Percentiles rank a stretch among this genome's conserved stretches.
phyloP scores from a whole-genome alignment of 1,139 yeast species.

The Magnusiomyces magnusii region DNA sequence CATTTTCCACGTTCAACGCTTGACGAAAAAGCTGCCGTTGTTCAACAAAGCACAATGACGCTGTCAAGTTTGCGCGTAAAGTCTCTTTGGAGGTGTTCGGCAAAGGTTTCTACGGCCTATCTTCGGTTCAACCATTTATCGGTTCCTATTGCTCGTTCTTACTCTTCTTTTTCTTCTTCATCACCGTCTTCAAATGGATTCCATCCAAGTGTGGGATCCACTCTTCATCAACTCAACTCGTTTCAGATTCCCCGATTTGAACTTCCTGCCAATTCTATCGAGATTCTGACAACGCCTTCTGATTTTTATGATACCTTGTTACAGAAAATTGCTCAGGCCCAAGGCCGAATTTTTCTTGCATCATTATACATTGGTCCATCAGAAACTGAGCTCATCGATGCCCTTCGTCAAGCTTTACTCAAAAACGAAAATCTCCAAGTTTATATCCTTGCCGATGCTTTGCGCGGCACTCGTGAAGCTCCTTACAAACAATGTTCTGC shows the following conservation, averaged over 20 bases:
- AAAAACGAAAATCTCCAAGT: slow-evolving; percentile 57
- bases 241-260: slow-evolving; percentile 50
- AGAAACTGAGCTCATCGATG: slow-evolving; percentile 55
- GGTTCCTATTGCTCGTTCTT: not conserved
- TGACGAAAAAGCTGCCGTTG: not conserved
- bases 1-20: not conserved
- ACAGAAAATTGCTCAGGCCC: slow-evolving; percentile 38
- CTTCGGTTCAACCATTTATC: not conserved
- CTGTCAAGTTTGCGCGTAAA: not conserved
- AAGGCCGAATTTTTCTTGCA: slow-evolving; percentile 64
- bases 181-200: not conserved
- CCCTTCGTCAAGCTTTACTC: slow-evolving; percentile 41
- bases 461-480: slow-evolving; percentile 89
- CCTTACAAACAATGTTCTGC: slow-evolving; percentile 69
- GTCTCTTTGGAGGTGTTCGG: not conserved
- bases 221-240: slow-evolving; percentile 22
- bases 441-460: slow-evolving; percentile 72
- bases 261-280: slow-evolving; percentile 51
- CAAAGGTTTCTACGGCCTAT: not conserved
- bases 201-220: slow-evolving; percentile 14
- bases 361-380: slow-evolving; percentile 81
- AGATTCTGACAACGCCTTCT: slow-evolving; percentile 56
- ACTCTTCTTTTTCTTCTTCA: not conserved
- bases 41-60: not conserved
- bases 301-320: slow-evolving; percentile 57